These are phyloP conservation scores for Nymphaea colorata DNA, from an alignment of 164 flowering plant genomes.

Conservation along the genomic window DNA sequence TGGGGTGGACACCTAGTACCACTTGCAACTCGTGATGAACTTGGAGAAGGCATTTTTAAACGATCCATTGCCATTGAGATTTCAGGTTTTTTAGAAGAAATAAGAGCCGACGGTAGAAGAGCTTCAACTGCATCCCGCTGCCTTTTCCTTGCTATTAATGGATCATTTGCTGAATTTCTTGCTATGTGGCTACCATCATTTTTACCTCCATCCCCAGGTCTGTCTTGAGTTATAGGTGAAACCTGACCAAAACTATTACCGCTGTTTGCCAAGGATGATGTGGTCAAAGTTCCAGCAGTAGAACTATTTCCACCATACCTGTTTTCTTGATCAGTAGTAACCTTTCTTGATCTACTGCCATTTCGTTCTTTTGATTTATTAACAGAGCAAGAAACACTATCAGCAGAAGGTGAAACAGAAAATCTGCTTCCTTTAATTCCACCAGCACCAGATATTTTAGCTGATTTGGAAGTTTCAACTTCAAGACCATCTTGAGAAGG, in stretches of 20 bases:
- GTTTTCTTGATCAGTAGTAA: background rate
- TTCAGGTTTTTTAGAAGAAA: conserved; percentile 60
- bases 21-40: conserved; percentile 14
- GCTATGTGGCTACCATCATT: conserved; percentile 10
- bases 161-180: conserved; percentile 16
- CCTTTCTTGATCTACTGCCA: background rate
- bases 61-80: conserved; percentile 20
- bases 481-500: background rate
- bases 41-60: conserved; percentile 28
- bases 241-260: no score
- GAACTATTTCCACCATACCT: background rate
- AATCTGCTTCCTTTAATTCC: background rate
- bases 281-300: background rate
- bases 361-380: background rate
- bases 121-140: conserved; percentile 89
- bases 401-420: background rate
- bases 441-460: background rate
- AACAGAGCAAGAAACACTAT: background rate
- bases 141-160: conserved; percentile 41
- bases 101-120: conserved; percentile 62
- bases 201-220: conserved; percentile 8
- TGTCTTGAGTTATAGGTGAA: conserved; percentile 6
- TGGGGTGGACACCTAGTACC: conserved; percentile 28
- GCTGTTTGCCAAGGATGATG: no score
- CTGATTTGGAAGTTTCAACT: background rate